Base-by-base conservation (phyloP, 208 protist species). In the Acanthamoeba triangularis region DNA sequence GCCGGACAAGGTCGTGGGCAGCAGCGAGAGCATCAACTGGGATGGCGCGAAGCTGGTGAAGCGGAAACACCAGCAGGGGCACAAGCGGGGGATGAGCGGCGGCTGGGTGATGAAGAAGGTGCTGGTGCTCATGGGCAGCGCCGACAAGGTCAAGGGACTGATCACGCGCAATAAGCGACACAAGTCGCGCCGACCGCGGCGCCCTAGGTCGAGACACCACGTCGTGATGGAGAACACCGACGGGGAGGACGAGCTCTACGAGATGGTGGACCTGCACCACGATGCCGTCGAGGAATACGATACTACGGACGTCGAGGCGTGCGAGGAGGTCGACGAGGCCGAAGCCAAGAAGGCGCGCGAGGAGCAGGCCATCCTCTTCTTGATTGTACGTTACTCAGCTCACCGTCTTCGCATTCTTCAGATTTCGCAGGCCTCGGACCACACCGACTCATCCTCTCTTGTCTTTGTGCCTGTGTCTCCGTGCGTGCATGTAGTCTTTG, bases 31-130 rank as follows among this genome's bases (percentile, higher is more conserved):
- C 49, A 20, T 33, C 41, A 18, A 25, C 23, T 28, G 30, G 25
- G 76, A 59, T 25, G 49, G 16, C 8, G 59, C 13, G 33, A 25
- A 13, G 6, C 49, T 14, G 7, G 33, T 3, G 49, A 35, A 63
- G n/a, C 2, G 16, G n/a, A 28, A 90, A 44, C 78, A 87, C 2
- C 11, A 54, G 28, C 6, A 65, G 49, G 35, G 30, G 25, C 84
- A 90, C 49, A 37, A 90, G 33, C 3, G 10, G 41, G 54, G 35
- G 20, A 90, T 44, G 59, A 61, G 59, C 84, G 84, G 80, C 18
- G 85, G 87, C 5, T 76, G 65, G 61, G 65, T 93, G 33, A 94
- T 63, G 52, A 94, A 94, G 37, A 78, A 94, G 90, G 52, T 76
- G 85, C 59, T 74, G 28, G 63, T 92, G 85, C 20, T 44, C 20